Conservation (phyloP, 2,329 filamentous ascomycete genomes). For the Ambrosiella cleistominuta region DNA sequence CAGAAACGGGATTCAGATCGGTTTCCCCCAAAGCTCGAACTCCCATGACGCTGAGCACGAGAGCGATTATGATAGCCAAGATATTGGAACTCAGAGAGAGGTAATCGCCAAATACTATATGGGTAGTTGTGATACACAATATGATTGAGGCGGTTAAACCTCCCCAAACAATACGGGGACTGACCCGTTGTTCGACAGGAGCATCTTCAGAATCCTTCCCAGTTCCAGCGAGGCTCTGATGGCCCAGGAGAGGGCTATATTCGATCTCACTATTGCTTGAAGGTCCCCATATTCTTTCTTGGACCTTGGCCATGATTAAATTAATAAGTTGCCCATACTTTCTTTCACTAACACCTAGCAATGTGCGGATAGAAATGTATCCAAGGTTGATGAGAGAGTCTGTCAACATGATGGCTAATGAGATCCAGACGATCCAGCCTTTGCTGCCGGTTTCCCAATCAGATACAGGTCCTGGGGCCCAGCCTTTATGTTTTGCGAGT, state of each 20-base stretch:
- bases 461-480: conserved; percentile 72
- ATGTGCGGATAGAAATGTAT: conserved; percentile 52
- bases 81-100: conserved; percentile 64
- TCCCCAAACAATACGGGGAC: conserved; percentile 50
- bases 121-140: conserved; percentile 67
- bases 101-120: conserved; percentile 64
- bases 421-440: conserved; percentile 97
- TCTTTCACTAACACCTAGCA: conserved; percentile 18
- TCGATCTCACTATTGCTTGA: conserved; percentile 1
- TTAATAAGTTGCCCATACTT: conserved; percentile 7
- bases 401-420: conserved; percentile 87
- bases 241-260: conserved; percentile 7
- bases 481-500: conserved; percentile 65
- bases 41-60: conserved; percentile 60
- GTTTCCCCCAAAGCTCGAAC: conserved; percentile 60
- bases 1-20: conserved; percentile 88
- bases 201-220: conserved; percentile 50
- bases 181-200: conserved; percentile 65
- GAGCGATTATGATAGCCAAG: conserved; percentile 66
- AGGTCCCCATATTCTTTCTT: conserved; percentile 10
- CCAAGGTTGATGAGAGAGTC: conserved; percentile 80
- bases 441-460: conserved; percentile 91
- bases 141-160: conserved; percentile 59
- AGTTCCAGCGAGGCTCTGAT: conserved; percentile 16
- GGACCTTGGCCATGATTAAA: conserved; percentile 7